phyloP scores from a whole-genome alignment of 371 early-diverging fungal species.

The Mucor sp. region DNA sequence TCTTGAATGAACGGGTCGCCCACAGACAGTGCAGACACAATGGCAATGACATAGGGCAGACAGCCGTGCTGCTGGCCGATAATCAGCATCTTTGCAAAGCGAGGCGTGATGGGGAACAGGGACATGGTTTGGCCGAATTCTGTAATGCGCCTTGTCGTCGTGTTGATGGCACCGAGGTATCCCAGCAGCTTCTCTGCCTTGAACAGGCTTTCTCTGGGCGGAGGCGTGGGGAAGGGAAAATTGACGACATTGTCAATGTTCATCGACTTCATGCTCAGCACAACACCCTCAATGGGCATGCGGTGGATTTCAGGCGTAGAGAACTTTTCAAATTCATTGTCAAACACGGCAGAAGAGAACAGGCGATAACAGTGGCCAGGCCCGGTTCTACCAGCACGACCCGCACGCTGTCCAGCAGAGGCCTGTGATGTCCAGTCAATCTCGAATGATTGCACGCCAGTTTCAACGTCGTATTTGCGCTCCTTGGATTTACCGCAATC shows the following conservation, averaged over 20 bases:
- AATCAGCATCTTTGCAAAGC: conserved; percentile 93
- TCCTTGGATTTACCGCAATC: conserved; percentile 97
- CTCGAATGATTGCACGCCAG: conserved; percentile 87
- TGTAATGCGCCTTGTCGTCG: conserved; percentile 73
- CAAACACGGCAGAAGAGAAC: conserved; percentile 94
- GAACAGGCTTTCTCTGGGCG: conserved; percentile 63
- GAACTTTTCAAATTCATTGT: conserved; percentile 87
- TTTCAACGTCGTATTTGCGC: conserved; percentile 77
- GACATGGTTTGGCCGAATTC: conserved; percentile 90
- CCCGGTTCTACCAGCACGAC: conserved; percentile 98
- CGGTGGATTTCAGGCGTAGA: conserved; percentile 93
- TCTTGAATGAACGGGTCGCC: conserved; percentile 90
- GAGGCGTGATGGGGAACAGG: conserved; percentile 92
- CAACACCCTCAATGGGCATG: conserved; percentile 95
- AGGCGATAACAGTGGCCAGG: conserved; percentile 98
- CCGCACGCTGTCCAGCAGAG: conserved; percentile 95
- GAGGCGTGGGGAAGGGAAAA: conserved; percentile 97
- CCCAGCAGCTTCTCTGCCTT: conserved; percentile 74
- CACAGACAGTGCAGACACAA: conserved; percentile 90
- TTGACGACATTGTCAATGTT: conserved; percentile 90
- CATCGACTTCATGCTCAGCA: conserved; percentile 96
- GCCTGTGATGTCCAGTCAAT: conserved; percentile 95
- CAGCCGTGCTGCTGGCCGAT: conserved; percentile 84
- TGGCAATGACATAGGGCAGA: conserved; percentile 83
- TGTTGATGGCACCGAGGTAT: conserved; percentile 77